Base-by-base conservation (phyloP, 768 basidiomycete species). In the Pleurotus salmoneostramineus region DNA sequence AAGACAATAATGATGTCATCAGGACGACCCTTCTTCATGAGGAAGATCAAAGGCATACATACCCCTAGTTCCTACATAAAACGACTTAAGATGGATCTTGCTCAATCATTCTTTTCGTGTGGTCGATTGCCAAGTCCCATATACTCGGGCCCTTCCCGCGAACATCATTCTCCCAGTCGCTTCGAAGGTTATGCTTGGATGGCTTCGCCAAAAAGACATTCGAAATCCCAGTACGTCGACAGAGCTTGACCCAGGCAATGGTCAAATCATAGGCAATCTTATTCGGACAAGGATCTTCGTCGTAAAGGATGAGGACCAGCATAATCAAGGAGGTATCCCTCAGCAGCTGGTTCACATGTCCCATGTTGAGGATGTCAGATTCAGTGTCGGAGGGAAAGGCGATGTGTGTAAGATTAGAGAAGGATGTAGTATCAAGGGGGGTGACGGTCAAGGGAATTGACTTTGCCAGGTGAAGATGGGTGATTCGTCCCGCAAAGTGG, bases 121-220 rank as follows among this genome's bases (percentile, higher is more conserved):
- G 66, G 6, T 17, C 44, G 34, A 60, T 57, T 4, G 64, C 69
- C 47, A 58, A 66, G 21, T 63, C 61, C 69, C 69, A 71, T 33
- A 68, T 61, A 48, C 47, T 60, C 32, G 54, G 40, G n/a, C 69
- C 69, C 37, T 40, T 10, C 14, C 57, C 56, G 34, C 65, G 60
- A n/a, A 58, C 64, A 61, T 68, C 68, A 46, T 60, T 63, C 44
- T 68, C 66, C 69, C 69, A 69, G 55, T 68, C 66, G 10, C 35
- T 50, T 44, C 59, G 62, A 1, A 68, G 54, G 36, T 59, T 35
- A 3, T 44, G 48, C 4, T 51, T 42, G n/a, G 40, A 60, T 4
- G 60, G 63, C 14, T 60, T 48, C 12, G 63, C 49, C 12, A 58
- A 47, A 45, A 50, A 63, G 8, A 65, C 49, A 35, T 55, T 60